phyloP scores from a whole-genome alignment of 768 basidiomycete species.

The Termitomyces sp. region DNA sequence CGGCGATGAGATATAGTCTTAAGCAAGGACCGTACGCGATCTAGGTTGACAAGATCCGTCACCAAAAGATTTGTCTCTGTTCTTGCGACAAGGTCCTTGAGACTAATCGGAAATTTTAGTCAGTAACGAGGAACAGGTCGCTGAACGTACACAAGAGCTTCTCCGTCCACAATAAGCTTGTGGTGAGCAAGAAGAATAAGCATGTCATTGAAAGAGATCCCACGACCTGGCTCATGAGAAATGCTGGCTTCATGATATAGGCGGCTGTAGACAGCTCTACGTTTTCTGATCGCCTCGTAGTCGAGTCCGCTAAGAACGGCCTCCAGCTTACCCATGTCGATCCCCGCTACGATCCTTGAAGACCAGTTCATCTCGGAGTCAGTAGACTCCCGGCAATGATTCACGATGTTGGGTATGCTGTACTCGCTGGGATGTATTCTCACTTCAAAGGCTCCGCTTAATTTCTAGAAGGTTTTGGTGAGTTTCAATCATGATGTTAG shows the following conservation, averaged over 20 bases:
- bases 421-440: slow-evolving; percentile 74
- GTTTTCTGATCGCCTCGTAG: slow-evolving; percentile 50
- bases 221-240: slow-evolving; percentile 61
- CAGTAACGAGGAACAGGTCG: background rate
- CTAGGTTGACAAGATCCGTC: slow-evolving; percentile 77
- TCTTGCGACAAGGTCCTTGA: slow-evolving; percentile 75
- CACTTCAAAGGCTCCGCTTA: slow-evolving; percentile 85
- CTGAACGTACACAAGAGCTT: slow-evolving; percentile 74
- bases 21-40: slow-evolving; percentile 78
- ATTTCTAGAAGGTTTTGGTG: slow-evolving; percentile 41
- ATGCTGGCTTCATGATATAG: slow-evolving; percentile 85
- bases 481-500: background rate
- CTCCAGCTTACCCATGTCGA: slow-evolving; percentile 64
- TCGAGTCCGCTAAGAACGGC: slow-evolving; percentile 60
- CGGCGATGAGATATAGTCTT: slow-evolving; percentile 68
- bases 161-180: slow-evolving; percentile 84
- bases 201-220: slow-evolving; percentile 91
- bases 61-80: slow-evolving; percentile 77
- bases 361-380: slow-evolving; percentile 27
- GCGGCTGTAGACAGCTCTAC: slow-evolving; percentile 65
- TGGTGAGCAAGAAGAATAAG: slow-evolving; percentile 83
- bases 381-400: slow-evolving; percentile 35
- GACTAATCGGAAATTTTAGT: slow-evolving; percentile 32
- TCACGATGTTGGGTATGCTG: slow-evolving; percentile 54
- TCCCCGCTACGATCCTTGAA: slow-evolving; percentile 34